A percentile compares a stretch with the other conserved stretches of the same genome.
Evolutionary conservation across 1,284 basidiomycete species (phyloP).

Genomic region (Gymnopus androsaceus): DNA sequence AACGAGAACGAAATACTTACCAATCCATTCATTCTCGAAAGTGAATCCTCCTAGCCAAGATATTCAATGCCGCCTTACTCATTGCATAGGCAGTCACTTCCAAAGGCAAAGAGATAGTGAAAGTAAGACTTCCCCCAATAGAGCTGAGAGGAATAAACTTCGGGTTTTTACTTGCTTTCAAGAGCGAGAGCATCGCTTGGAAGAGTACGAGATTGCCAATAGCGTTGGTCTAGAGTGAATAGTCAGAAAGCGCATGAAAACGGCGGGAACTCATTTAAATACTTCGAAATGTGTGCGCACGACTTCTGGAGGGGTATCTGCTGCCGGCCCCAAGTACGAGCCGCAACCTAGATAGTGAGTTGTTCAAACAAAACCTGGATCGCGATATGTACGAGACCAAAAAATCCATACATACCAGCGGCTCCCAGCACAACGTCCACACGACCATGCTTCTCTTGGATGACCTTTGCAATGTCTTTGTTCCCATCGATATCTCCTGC

Average conservation of each 20-base stretch:
- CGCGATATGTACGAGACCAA: no score
- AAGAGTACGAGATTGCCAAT: neutral
- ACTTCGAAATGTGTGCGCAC: no score
- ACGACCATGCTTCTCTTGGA: constrained; percentile 11
- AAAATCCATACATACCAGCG: no score
- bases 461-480: constrained; percentile 10
- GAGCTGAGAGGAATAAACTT: neutral
- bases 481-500: constrained; percentile 15
- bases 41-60: constrained; percentile 18
- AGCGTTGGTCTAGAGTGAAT: no score
- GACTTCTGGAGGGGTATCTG: no score
- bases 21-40: constrained; percentile 22
- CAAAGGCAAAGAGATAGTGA: neutral
- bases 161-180: constrained; percentile 2
- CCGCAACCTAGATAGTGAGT: no score
- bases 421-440: no score
- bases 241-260: no score
- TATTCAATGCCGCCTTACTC: constrained; percentile 19
- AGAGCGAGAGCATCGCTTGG: neutral
- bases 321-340: no score
- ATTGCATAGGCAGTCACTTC: constrained; percentile 10
- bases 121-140: neutral
- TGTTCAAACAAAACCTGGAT: no score
- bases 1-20: constrained; percentile 3
- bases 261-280: no score